phyloP scores from a whole-genome alignment of 2,329 filamentous ascomycete species.

The Parafenestella ontariensis region DNA sequence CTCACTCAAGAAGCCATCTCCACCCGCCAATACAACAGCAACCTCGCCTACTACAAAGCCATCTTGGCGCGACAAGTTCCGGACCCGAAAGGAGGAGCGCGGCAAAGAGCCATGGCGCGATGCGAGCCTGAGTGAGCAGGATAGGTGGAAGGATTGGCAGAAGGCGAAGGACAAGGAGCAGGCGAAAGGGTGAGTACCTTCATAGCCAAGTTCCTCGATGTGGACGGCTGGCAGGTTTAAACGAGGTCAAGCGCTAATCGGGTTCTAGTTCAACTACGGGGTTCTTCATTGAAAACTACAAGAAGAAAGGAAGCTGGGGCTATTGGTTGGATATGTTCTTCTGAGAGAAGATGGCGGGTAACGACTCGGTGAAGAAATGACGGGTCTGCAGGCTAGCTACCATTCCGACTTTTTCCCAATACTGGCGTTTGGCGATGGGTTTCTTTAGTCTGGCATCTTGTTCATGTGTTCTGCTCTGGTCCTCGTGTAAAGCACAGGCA shows the following conservation, averaged over 20 bases:
- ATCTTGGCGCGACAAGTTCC: background rate
- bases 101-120: slow-evolving; percentile 34
- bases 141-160: slow-evolving; percentile 38
- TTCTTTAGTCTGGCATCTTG: background rate
- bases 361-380: too few species aligned
- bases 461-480: background rate
- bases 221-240: background rate
- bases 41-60: background rate
- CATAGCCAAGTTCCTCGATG: background rate
- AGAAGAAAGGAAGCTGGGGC: slow-evolving; percentile 20
- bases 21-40: background rate
- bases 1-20: background rate
- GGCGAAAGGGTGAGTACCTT: slow-evolving; percentile 13
- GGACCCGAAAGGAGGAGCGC: background rate
- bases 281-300: slow-evolving; percentile 21
- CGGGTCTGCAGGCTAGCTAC: too few species aligned
- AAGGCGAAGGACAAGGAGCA: slow-evolving; percentile 33
- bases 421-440: background rate
- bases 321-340: slow-evolving; percentile 11
- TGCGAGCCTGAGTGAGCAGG: slow-evolving; percentile 28
- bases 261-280: slow-evolving; percentile 16
- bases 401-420: too few species aligned
- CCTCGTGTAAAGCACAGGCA: too few species aligned
- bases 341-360: background rate
- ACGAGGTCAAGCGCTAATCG: background rate